Conservation (phyloP, 2,329 filamentous ascomycete genomes). For the Aspergillus hortae region DNA sequence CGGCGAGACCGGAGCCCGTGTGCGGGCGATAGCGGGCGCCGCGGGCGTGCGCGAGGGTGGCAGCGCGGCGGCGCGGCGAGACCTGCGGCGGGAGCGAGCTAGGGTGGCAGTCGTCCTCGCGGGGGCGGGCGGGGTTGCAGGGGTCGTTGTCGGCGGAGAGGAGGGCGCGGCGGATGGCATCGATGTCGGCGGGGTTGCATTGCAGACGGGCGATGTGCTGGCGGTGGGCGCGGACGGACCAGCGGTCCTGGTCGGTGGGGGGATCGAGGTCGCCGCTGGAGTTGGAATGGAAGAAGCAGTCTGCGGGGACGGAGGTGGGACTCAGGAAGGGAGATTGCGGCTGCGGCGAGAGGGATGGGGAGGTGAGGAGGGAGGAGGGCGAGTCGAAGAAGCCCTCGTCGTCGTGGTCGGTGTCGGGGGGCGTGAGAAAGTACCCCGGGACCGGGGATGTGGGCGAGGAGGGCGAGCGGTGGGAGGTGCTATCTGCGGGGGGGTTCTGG, state of each 20-base stretch:
- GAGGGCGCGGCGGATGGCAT: conserved; percentile 35
- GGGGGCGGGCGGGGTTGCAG: conserved; percentile 2
- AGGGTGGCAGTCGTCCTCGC: conserved; percentile 34
- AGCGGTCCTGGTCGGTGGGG: conserved; percentile 11
- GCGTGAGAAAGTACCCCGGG: conserved; percentile 31
- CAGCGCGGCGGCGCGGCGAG: conserved; percentile 29
- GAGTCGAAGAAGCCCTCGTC: conserved; percentile 43
- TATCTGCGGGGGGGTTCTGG: conserved; percentile 16
- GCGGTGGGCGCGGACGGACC: conserved; percentile 32
- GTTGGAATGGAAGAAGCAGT: conserved; percentile 15
- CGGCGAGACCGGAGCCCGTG: conserved; percentile 1
- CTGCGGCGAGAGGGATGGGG: conserved; percentile 39
- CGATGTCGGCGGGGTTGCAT: conserved; percentile 33
- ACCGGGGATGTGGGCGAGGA: conserved; percentile 10
- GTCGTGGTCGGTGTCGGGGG: conserved; percentile 37
- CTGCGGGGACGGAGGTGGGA: conserved; percentile 27
- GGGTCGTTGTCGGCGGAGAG: conserved; percentile 23
- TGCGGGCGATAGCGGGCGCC: conserved; percentile 23
- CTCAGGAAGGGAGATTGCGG: conserved; percentile 26
- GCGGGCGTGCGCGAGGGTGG: conserved; percentile 15
- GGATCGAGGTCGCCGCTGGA: neutral
- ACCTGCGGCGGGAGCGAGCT: conserved; percentile 34
- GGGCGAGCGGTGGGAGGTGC: conserved; percentile 13
- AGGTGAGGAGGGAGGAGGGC: conserved; percentile 53
- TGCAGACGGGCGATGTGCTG: conserved; percentile 40